A percentile compares a stretch with the other conserved stretches of the same genome.
These are phyloP conservation scores for Beta corolliflora DNA, from an alignment of 179 eudicot genomes.

Conservation along the genomic window DNA sequence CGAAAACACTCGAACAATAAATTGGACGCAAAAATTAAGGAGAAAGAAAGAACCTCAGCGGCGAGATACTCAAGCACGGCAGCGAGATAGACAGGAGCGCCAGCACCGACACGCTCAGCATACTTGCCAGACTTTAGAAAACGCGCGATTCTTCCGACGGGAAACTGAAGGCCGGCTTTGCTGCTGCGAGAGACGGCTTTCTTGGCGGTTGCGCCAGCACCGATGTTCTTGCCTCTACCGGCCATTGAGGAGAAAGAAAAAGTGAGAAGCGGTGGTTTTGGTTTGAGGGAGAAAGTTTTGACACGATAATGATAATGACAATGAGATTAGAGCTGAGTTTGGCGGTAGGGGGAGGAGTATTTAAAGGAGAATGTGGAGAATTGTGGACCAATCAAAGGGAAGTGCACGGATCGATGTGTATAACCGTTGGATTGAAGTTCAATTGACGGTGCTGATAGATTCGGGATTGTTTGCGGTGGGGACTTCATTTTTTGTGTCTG, in stretches of 20 bases:
- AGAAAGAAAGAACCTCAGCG: constrained; percentile 34
- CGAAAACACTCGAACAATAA: neutral
- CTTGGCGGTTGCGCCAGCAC: constrained; percentile 38
- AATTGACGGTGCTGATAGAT: constrained; percentile 23
- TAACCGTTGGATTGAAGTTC: constrained; percentile 15
- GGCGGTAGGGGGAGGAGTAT: neutral
- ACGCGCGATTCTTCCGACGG: constrained; percentile 47
- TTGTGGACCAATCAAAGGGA: constrained; percentile 29
- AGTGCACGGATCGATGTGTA: constrained; percentile 23
- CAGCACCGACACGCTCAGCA: constrained; percentile 49
- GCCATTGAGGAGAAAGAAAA: constrained; percentile 25
- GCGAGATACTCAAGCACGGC: constrained; percentile 50
- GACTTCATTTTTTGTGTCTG: neutral
- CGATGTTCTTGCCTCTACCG: constrained; percentile 47
- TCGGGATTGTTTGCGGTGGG: neutral
- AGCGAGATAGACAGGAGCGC: constrained; percentile 46
- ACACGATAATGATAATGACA: neutral
- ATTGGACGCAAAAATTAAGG: neutral
- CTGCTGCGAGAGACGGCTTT: constrained; percentile 48
- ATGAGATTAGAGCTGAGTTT: neutral
- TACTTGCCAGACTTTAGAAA: constrained; percentile 47
- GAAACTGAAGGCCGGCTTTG: constrained; percentile 52
- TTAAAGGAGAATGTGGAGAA: constrained; percentile 1
- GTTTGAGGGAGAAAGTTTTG: neutral
- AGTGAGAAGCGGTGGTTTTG: neutral